A percentile compares a stretch with the other conserved stretches of the same genome.
These are phyloP conservation scores for Trypanosoma scelopori DNA, from an alignment of 208 protist genomes.

Conservation along the genomic window DNA sequence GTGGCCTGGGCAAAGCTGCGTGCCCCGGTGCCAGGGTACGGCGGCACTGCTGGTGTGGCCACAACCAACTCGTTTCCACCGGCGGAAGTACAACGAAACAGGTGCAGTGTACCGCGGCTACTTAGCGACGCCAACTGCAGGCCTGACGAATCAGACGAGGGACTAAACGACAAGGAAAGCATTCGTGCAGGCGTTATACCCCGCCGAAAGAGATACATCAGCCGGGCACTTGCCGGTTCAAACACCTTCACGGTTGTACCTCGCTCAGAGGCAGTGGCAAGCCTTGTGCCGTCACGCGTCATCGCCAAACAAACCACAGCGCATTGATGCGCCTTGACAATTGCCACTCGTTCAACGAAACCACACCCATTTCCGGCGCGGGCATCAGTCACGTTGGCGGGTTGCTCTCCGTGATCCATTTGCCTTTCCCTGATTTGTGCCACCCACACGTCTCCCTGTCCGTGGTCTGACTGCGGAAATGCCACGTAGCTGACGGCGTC, in stretches of 20 bases:
- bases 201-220: constrained; percentile 51
- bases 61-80: constrained; percentile 9
- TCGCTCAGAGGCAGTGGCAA: constrained; percentile 53
- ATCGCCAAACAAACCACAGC: constrained; percentile 30
- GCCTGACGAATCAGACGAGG: constrained; percentile 9
- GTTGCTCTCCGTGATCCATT: constrained; percentile 1
- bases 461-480: constrained; percentile 35
- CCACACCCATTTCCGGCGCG: constrained; percentile 6
- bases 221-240: constrained; percentile 30
- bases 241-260: constrained; percentile 75
- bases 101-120: constrained; percentile 55
- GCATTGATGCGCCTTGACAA: constrained; percentile 30
- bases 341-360: constrained; percentile 34
- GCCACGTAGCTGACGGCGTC: constrained; percentile 31
- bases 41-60: background rate
- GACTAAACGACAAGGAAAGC: constrained; percentile 48
- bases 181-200: constrained; percentile 42
- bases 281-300: constrained; percentile 28
- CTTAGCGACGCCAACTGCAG: constrained; percentile 48
- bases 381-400: background rate
- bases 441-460: constrained; percentile 34
- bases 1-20: constrained; percentile 30
- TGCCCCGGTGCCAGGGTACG: background rate
- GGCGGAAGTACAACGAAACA: constrained; percentile 38
- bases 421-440: constrained; percentile 17